Evolutionary conservation across 2,329 filamentous ascomycete species (phyloP).

Genomic region (Xylariales sp.): DNA sequence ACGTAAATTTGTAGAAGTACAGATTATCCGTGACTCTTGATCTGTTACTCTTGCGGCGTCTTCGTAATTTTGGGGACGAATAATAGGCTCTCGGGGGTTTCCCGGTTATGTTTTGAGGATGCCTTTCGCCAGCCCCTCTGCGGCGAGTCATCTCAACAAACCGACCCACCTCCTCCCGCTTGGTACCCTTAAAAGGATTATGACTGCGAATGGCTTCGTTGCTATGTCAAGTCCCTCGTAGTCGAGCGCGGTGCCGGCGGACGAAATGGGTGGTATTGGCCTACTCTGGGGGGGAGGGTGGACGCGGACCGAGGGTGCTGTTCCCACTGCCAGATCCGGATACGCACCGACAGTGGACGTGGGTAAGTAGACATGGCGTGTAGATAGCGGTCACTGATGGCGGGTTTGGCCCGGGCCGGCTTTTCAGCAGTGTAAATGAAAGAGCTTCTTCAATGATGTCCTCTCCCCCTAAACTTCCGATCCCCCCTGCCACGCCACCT

Average conservation of each 20-base stretch:
- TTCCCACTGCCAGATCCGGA: neutral
- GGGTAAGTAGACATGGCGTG: neutral
- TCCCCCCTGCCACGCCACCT: conserved; percentile 47
- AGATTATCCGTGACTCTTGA: too few relatives aligned
- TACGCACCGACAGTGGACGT: neutral
- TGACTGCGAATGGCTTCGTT: neutral
- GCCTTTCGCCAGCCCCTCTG: neutral
- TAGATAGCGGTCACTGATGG: too few relatives aligned
- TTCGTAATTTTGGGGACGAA: too few relatives aligned
- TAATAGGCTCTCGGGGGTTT: neutral
- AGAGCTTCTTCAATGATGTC: conserved; percentile 27
- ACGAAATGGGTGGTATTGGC: neutral
- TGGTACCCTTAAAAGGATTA: neutral
- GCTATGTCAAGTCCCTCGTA: neutral
- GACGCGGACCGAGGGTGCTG: too few relatives aligned
- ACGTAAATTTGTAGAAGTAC: neutral
- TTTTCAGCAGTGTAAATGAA: too few relatives aligned
- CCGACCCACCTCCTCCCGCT: too few relatives aligned
- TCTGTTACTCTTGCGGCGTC: too few relatives aligned
- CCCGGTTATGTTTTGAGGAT: too few relatives aligned
- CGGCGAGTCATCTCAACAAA: neutral
- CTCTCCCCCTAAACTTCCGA: conserved; percentile 49
- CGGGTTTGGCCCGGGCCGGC: neutral
- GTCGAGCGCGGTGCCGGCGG: neutral
- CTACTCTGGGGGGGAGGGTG: too few relatives aligned